Percentiles rank a stretch among this genome's conserved stretches.
These are phyloP conservation scores for Phytopythium mirpurense DNA, from an alignment of 352 stramenopile species.

Conservation along the genomic window DNA sequence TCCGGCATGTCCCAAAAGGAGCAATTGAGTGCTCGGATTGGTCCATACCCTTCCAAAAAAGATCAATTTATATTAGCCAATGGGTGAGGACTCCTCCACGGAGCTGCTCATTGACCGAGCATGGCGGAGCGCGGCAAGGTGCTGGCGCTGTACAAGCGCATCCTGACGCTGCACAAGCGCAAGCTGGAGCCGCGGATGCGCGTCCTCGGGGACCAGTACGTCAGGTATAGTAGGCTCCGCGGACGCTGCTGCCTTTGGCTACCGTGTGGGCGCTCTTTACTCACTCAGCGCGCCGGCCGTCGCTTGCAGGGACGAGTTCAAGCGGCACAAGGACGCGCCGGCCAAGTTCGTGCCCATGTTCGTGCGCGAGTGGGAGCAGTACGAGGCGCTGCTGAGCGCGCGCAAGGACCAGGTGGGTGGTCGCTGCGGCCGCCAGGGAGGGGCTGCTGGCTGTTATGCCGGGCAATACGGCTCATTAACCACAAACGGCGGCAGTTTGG, in stretches of 20 bases:
- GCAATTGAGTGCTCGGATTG: too few species aligned
- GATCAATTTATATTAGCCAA: too few species aligned
- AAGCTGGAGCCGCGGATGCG: conserved; percentile 81
- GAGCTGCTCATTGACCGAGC: neutral
- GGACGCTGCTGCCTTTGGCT: neutral
- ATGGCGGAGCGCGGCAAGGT: conserved; percentile 40
- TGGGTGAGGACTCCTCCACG: neutral
- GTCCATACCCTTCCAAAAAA: too few species aligned
- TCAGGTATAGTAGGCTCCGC: conserved; percentile 28
- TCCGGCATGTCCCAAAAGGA: too few species aligned
- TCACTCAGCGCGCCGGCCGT: neutral
- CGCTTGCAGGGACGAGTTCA: conserved; percentile 84
- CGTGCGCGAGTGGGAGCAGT: conserved; percentile 73
- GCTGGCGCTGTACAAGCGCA: conserved; percentile 69
- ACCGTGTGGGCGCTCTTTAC: neutral
- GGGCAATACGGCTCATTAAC: neutral
- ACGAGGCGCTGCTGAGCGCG: conserved; percentile 41
- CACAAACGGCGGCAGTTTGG: conserved; percentile 36
- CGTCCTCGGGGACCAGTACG: conserved; percentile 78
- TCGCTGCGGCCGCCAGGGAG: too few species aligned
- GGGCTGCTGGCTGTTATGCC: neutral
- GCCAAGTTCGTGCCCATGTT: conserved; percentile 77
- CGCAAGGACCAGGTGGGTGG: conserved; percentile 45
- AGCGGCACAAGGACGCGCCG: conserved; percentile 71
- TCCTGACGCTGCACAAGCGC: conserved; percentile 68